Percentiles rank a stretch among this genome's conserved stretches.
Conservation (phyloP, 1,284 basidiomycete genomes). For the Leccinum pachyderme region DNA sequence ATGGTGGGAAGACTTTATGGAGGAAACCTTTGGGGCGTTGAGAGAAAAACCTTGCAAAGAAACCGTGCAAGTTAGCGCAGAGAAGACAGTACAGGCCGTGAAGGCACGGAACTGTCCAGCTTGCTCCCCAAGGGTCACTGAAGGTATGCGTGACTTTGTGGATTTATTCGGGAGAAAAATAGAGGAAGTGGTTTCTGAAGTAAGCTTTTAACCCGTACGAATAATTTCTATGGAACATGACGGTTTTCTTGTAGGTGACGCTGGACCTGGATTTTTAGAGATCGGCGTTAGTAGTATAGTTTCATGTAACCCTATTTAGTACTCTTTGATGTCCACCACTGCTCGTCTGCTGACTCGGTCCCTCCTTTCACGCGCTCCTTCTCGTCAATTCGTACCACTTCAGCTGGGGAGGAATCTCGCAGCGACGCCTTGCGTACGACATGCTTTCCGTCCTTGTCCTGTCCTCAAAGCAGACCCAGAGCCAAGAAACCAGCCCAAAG, state of each 20-base stretch:
- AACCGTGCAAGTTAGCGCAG: slow-evolving; percentile 3
- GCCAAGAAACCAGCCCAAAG: slow-evolving; percentile 6
- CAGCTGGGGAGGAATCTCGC: slow-evolving; percentile 11
- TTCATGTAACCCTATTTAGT: background rate
- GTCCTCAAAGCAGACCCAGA: slow-evolving; percentile 4
- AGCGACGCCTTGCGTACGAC: slow-evolving; percentile 9
- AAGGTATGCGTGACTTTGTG: slow-evolving; percentile 3
- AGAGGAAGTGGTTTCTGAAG: background rate
- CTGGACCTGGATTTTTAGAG: slow-evolving; percentile 1
- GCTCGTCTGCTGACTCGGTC: slow-evolving; percentile 7
- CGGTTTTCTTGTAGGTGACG: background rate
- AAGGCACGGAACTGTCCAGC: background rate
- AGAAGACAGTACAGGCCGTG: slow-evolving; percentile 2
- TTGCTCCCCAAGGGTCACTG: background rate
- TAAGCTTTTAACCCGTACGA: background rate
- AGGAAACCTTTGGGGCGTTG: slow-evolving; percentile 6
- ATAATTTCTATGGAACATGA: background rate
- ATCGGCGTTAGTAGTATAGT: background rate
- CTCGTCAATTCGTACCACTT: background rate
- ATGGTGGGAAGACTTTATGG: slow-evolving; percentile 22
- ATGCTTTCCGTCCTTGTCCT: slow-evolving; percentile 11
- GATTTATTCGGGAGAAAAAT: background rate
- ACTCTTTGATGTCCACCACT: slow-evolving; percentile 12
- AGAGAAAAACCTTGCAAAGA: slow-evolving; percentile 16
- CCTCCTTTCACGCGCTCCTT: background rate